These are phyloP conservation scores for Bipolaris zeicola DNA, from an alignment of 2,329 filamentous ascomycete species.

Conservation along the genomic window DNA sequence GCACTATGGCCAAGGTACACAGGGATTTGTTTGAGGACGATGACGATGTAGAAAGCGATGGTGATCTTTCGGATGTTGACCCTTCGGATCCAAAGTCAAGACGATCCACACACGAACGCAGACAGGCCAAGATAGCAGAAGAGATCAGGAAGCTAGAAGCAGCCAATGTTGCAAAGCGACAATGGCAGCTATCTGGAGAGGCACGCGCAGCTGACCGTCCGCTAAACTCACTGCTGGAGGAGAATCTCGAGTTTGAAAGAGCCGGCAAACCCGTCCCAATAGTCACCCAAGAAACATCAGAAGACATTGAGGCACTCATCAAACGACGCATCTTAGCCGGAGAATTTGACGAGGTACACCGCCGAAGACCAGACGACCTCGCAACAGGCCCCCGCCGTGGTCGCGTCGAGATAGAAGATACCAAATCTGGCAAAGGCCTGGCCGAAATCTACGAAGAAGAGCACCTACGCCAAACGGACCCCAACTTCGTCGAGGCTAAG, in stretches of 20 bases:
- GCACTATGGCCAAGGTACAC: constrained; percentile 84
- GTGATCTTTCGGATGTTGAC: constrained; percentile 66
- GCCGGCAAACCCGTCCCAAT: constrained; percentile 93
- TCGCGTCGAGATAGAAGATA: constrained; percentile 81
- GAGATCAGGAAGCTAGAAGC: constrained; percentile 92
- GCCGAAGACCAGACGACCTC: constrained; percentile 76
- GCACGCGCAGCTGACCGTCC: constrained; percentile 81
- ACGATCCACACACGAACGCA: constrained; percentile 82
- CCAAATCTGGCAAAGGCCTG: constrained; percentile 82
- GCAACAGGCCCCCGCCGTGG: constrained; percentile 70
- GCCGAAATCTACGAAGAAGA: constrained; percentile 96
- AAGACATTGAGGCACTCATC: constrained; percentile 90
- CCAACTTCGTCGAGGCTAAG: constrained; percentile 78
- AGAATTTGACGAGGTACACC: constrained; percentile 90
- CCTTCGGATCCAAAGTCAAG: constrained; percentile 73
- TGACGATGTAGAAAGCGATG: constrained; percentile 63
- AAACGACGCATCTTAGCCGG: constrained; percentile 88
- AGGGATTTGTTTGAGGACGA: constrained; percentile 84
- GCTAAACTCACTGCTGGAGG: constrained; percentile 87
- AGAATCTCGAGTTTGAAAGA: constrained; percentile 95
- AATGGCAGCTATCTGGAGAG: constrained; percentile 91
- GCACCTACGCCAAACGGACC: constrained; percentile 77
- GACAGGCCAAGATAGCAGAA: constrained; percentile 82
- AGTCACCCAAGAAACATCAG: constrained; percentile 87
- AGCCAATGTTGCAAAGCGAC: constrained; percentile 83